These are phyloP conservation scores for Trichosporon ovoides DNA, from an alignment of 1,284 basidiomycete species.

Conservation along the genomic window DNA sequence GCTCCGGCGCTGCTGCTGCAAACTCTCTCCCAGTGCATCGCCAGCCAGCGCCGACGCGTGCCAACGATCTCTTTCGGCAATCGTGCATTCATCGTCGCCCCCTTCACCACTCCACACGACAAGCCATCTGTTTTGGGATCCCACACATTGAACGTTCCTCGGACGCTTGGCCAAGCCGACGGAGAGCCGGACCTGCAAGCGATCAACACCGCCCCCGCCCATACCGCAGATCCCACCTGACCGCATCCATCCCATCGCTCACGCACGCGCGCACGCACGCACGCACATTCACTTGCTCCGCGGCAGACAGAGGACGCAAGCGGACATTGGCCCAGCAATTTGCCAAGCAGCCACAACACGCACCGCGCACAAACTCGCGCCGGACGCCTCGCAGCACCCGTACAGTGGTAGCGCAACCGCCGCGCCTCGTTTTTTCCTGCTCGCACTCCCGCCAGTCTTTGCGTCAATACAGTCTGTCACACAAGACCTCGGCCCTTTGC, in stretches of 20 bases:
- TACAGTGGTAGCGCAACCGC: neutral
- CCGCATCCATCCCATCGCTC: neutral
- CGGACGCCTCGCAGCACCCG: neutral
- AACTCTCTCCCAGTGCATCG: no score
- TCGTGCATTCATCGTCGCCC: no score
- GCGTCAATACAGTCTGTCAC: slow-evolving; percentile 1
- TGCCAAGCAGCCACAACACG: neutral
- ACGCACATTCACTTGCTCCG: neutral
- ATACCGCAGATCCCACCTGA: no score
- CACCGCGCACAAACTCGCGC: neutral
- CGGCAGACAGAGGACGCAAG: neutral
- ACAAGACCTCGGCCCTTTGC: neutral
- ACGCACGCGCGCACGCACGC: neutral
- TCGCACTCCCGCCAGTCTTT: neutral
- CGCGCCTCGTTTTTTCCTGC: no score
- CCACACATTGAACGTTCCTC: neutral
- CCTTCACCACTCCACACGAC: neutral
- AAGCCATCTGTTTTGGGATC: neutral
- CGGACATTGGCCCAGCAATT: neutral
- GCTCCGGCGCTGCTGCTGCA: no score
- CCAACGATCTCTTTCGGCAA: no score
- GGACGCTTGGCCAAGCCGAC: neutral
- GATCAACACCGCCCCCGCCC: neutral
- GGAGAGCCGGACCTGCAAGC: neutral
- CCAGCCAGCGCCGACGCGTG: no score